phyloP scores from a whole-genome alignment of 1,284 basidiomycete genomes.

The Coniferiporia sulphurascens region DNA sequence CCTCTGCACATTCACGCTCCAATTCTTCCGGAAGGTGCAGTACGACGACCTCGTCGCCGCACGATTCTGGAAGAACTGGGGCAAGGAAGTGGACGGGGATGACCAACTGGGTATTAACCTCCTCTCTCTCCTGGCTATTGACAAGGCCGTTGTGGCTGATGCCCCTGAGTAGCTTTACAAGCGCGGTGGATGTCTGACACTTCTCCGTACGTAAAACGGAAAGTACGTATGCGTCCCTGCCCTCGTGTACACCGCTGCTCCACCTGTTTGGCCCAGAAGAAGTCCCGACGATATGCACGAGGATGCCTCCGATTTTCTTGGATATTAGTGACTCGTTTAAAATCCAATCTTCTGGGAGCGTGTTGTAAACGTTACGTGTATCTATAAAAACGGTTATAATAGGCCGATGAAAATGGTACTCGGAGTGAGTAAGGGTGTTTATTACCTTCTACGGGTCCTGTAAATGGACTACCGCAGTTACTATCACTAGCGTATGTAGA shows the following conservation, averaged over 20 bases:
- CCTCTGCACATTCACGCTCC: background rate
- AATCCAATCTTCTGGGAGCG: background rate
- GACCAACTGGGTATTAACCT: background rate
- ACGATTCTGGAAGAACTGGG: background rate
- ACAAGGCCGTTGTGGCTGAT: background rate
- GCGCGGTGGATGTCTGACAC: background rate
- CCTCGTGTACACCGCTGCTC: background rate
- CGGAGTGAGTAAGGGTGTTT: background rate
- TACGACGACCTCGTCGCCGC: background rate
- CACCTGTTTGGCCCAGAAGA: background rate
- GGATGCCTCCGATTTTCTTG: background rate
- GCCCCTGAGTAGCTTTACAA: background rate
- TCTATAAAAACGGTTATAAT: background rate
- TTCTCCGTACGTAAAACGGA: background rate
- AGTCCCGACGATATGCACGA: background rate
- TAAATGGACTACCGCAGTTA: no score
- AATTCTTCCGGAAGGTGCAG: background rate
- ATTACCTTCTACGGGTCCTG: background rate
- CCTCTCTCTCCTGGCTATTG: background rate
- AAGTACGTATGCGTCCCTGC: background rate
- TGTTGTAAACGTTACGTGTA: background rate
- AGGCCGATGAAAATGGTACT: background rate
- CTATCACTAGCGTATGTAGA: no score
- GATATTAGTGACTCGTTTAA: background rate
- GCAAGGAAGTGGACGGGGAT: background rate